A percentile compares a stretch with the other conserved stretches of the same genome.
These are phyloP conservation scores for Collybiopsis luxurians DNA, from an alignment of 768 basidiomycete genomes.

Conservation along the genomic window DNA sequence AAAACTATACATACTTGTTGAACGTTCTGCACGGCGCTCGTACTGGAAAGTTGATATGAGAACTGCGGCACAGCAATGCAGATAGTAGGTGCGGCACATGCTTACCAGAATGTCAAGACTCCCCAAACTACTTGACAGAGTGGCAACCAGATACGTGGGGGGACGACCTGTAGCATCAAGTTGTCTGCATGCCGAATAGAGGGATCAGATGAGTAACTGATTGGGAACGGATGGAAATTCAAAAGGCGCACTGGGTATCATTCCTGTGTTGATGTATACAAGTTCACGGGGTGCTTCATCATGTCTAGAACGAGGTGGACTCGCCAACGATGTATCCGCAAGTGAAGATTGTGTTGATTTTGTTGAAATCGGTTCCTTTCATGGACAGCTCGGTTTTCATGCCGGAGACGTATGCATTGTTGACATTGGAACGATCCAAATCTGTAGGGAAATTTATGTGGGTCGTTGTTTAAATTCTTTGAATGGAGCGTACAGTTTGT, in stretches of 20 bases:
- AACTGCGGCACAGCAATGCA: too few species aligned
- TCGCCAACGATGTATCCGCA: conserved; percentile 62
- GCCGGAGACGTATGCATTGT: conserved; percentile 77
- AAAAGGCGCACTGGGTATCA: conserved; percentile 69
- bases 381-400: conserved; percentile 73
- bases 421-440: conserved; percentile 65
- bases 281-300: background rate
- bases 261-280: conserved; percentile 31
- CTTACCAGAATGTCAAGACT: conserved; percentile 59
- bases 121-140: conserved; percentile 66
- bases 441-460: conserved; percentile 31
- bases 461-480: background rate
- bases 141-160: conserved; percentile 67
- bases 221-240: too few species aligned
- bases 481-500: conserved; percentile 47
- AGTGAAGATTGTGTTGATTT: conserved; percentile 70
- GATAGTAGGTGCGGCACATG: conserved; percentile 2
- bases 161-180: conserved; percentile 59
- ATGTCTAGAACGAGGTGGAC: background rate
- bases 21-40: conserved; percentile 52
- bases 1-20: conserved; percentile 43
- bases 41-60: too few species aligned
- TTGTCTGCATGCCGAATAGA: conserved; percentile 41
- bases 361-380: conserved; percentile 63
- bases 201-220: background rate